Percentiles rank a stretch among this genome's conserved stretches.
phyloP scores from a whole-genome alignment of 495 filamentous ascomycete species.

The Trichoderma orchidacearum region DNA sequence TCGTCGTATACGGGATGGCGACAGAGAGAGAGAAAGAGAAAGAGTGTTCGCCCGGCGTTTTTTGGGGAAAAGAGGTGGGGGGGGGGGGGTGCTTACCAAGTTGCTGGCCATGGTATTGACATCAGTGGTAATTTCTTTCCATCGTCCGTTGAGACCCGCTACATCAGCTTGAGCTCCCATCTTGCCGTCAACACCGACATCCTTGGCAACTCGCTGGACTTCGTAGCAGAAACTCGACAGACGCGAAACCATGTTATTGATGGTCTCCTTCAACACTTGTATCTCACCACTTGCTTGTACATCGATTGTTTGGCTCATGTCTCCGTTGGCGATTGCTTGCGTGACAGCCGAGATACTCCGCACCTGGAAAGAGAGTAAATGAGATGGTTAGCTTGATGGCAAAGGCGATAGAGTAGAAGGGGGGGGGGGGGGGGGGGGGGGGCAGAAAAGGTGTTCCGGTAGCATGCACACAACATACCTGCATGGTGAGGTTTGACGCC shows the following conservation, averaged over 20 bases:
- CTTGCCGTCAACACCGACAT: constrained; percentile 96
- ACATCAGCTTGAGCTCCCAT: constrained; percentile 98
- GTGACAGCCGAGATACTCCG: constrained; percentile 95
- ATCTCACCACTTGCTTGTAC: constrained; percentile 95
- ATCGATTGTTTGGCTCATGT: constrained; percentile 92
- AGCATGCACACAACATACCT: constrained; percentile 31
- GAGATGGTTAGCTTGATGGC: no score
- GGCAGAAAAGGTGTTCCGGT: no score
- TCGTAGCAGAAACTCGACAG: constrained; percentile 95
- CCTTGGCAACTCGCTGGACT: constrained; percentile 88
- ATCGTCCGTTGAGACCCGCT: constrained; percentile 81
- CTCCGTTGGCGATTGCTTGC: constrained; percentile 84
- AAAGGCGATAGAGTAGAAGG: no score
- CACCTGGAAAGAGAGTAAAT: no score
- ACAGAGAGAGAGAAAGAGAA: no score
- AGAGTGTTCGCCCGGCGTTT: no score
- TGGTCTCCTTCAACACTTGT: constrained; percentile 84
- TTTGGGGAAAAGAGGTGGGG: not conserved
- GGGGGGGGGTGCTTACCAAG: no score
- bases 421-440: no score
- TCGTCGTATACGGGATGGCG: not conserved
- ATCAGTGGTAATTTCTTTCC: constrained; percentile 96
- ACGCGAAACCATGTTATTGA: constrained; percentile 98
- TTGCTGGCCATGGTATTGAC: constrained; percentile 99
- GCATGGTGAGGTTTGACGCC: constrained; percentile 89